These are phyloP conservation scores for Fusarium concolor DNA, from an alignment of 2,329 filamentous ascomycete species.

Conservation along the genomic window DNA sequence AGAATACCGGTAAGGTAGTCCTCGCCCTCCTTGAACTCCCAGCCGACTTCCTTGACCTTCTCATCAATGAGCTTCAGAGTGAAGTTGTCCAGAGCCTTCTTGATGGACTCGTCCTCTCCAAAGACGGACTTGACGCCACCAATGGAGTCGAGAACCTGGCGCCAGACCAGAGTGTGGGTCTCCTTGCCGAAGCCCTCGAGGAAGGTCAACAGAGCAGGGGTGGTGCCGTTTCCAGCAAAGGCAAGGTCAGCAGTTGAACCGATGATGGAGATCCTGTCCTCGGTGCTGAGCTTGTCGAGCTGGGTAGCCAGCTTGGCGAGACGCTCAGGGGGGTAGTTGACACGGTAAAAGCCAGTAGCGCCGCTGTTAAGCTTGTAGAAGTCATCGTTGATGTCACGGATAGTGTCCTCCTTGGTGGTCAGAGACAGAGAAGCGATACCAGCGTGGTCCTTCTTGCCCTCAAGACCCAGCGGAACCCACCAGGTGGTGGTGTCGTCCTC, in stretches of 20 bases:
- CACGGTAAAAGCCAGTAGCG: conserved; percentile 89
- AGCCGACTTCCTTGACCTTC: conserved; percentile 83
- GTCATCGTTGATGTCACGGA: conserved; percentile 77
- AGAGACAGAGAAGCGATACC: conserved; percentile 75
- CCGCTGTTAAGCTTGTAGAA: conserved; percentile 97
- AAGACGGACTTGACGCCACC: conserved; percentile 87
- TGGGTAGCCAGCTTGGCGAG: conserved; percentile 83
- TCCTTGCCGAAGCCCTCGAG: conserved; percentile 86
- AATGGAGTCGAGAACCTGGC: conserved; percentile 82
- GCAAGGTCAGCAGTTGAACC: conserved; percentile 91
- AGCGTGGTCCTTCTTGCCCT: conserved; percentile 75
- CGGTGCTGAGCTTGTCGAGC: conserved; percentile 78
- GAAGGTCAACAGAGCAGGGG: conserved; percentile 83
- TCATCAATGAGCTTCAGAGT: conserved; percentile 79
- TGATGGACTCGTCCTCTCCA: conserved; percentile 77
- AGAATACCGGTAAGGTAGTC: conserved; percentile 86
- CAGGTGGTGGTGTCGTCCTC: conserved; percentile 93
- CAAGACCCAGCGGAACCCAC: conserved; percentile 93
- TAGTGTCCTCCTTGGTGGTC: conserved; percentile 79
- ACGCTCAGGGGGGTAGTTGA: conserved; percentile 89
- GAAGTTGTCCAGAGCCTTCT: conserved; percentile 80
- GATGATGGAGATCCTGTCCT: conserved; percentile 93
- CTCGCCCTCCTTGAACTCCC: conserved; percentile 82
- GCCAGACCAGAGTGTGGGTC: conserved; percentile 88
- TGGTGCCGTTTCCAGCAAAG: conserved; percentile 85